Evolutionary conservation across 208 protist genomes (phyloP), one percentile per base, ranked within the genome.

Genomic region (Leptomonas pyrrhocoris): DNA sequence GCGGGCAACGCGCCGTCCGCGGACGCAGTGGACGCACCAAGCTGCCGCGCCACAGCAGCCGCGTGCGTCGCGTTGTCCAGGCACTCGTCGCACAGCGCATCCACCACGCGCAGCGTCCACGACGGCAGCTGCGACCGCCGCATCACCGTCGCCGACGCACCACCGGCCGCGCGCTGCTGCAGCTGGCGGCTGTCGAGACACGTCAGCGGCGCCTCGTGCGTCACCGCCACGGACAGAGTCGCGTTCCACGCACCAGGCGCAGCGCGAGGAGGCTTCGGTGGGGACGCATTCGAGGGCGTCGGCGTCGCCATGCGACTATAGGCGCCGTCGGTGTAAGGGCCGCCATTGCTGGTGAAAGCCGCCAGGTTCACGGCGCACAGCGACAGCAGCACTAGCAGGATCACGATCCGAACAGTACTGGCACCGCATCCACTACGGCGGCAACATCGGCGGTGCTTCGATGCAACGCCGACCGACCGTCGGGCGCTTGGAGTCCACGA

Each of bases 111-210:
- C 18, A 73, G 54, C 13, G 48, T 40, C 49, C n/a, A 34, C 48
- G 61, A n/a, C 48, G 61, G 31, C 31, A 67, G 61, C 34, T 67
- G 50, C 30, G 62, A 40, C 49, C 54, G 49, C 23, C 49, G 49
- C 49, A 54, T 43, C 49, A 16, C 23, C 15, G 49, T 54, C 18
- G 8, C 9, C 49, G 49, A 25, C 23, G 49, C 49, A 54, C 25
- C 23, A 23, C 49, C 49, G 9, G 25, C 16, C 49, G 5, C 49
- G 8, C 49, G 49, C 2, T 16, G 18, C 23, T 6, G 49, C 49
- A 27, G 19, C 49, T 54, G 49, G 7, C 4, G 7, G 8, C 30
- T 25, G 49, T 54, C 49, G 23, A 54, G 49, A 8, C 18, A 54
- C 0, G 49, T 54, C 49, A 31, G 23, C 49, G 49, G 49, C 23